Evolutionary conservation across 179 eudicot genomes (phyloP), one percentile per base, ranked within the genome.

Genomic region (Silene noctiflora): DNA sequence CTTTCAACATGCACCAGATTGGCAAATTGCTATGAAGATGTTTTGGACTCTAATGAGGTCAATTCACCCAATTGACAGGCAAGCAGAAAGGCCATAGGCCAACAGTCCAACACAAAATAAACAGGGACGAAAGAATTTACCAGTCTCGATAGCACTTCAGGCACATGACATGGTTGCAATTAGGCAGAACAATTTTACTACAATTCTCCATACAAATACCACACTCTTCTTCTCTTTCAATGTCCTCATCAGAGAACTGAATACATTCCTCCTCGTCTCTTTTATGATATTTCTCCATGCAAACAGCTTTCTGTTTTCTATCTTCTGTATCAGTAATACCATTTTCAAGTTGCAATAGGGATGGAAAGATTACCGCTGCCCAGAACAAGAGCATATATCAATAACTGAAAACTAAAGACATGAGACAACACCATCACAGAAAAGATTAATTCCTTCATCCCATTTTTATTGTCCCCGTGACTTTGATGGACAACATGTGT

Each of bases 171-270:
- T 94, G 98, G 76, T 86, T 87, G 83, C 97, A 94, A 72, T 89
- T 89, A 62, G 97, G 98, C 70, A 94, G 83, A 71, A 94, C 89
- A 71, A 92, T 87, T 83, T 92, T 94, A 63, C 85, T 87, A 74
- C 88, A 90, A 80, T 81, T 85, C 84, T 92, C 97, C 97, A 94
- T 92, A 84, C 98, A 94, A 71, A 92, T 94, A 55, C 96, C 98
- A 85, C 98, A 94, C 78, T 94, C 98, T 78, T 92, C 97, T 80
- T 92, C 97, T 71, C 97, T 87, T 80, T 94, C 97, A 73, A 73
- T 79, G 68, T 94, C 98, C 61, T 74, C 56, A 70, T 92, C 98
- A 14, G 91, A 85, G 77, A 74, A 86, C 9, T 80, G 88, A 72
- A 75, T 76, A 70, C 69, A 77, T 51, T 89, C 69, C 39, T 65